A percentile compares a stretch with the other conserved stretches of the same genome.
These are phyloP conservation scores for Porogramme epimiltina DNA, from an alignment of 1,284 basidiomycete genomes.

Conservation along the genomic window DNA sequence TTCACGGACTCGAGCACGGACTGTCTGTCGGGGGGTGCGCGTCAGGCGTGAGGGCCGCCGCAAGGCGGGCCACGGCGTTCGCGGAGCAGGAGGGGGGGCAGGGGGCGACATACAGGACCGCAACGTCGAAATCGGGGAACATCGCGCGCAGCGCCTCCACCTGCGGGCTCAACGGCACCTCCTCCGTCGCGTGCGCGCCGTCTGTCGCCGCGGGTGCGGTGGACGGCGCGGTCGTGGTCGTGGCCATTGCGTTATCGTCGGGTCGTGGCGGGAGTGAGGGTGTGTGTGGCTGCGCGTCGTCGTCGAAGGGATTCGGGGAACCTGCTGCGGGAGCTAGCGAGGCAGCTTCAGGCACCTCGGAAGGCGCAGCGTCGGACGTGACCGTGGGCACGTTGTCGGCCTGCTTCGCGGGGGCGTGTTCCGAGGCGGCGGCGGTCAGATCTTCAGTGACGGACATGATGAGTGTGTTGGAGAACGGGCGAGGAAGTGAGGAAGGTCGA, in stretches of 20 bases:
- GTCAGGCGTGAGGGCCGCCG: slow-evolving; percentile 6
- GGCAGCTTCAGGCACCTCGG: background rate
- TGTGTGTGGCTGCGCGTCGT: slow-evolving; percentile 11
- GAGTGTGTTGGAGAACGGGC: background rate
- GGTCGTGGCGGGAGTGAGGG: slow-evolving; percentile 26
- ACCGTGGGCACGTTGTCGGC: background rate
- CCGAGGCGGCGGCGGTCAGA: background rate
- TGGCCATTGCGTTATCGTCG: slow-evolving; percentile 11
- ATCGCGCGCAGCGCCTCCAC: slow-evolving; percentile 63
- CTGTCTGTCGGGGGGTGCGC: slow-evolving; percentile 41
- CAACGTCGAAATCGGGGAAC: slow-evolving; percentile 80
- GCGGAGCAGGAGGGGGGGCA: background rate
- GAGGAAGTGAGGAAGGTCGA: background rate
- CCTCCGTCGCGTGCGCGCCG: slow-evolving; percentile 6
- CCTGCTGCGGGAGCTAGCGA: background rate
- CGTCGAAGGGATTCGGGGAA: slow-evolving; percentile 11
- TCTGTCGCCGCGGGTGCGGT: background rate
- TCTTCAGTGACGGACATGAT: slow-evolving; percentile 14
- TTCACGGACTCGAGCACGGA: slow-evolving; percentile 69
- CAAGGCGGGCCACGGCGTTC: too few relatives aligned
- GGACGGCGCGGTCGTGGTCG: background rate
- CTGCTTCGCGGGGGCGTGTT: slow-evolving; percentile 6
- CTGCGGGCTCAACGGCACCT: slow-evolving; percentile 35
- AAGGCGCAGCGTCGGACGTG: background rate
- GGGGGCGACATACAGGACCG: slow-evolving; percentile 54